phyloP scores from a whole-genome alignment of 176 grass and related monocot species.

The Alopecurus myosuroides region DNA sequence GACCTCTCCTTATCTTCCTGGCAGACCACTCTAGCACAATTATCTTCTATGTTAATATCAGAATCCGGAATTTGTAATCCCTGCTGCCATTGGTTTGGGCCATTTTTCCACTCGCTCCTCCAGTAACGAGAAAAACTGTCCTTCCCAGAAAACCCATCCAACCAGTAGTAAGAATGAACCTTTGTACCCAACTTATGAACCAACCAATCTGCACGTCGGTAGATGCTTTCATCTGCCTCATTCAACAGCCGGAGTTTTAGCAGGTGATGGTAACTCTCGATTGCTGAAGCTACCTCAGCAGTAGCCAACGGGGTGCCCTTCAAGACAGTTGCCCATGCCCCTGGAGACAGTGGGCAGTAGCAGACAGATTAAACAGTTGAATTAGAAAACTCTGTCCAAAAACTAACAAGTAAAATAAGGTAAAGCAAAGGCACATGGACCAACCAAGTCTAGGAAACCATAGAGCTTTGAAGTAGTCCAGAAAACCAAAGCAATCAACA shows the following conservation, averaged over 20 bases:
- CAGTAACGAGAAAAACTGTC: conserved; percentile 79
- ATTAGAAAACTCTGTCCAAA: background rate
- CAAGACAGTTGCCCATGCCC: conserved; percentile 59
- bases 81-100: conserved; percentile 19
- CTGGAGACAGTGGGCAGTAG: conserved; percentile 30
- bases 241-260: conserved; percentile 76
- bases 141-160: conserved; percentile 80
- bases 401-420: conserved; percentile 12
- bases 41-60: conserved; percentile 22
- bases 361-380: background rate
- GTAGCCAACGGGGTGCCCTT: conserved; percentile 64
- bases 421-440: conserved; percentile 28
- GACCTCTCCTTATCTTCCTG: conserved; percentile 45
- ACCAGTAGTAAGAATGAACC: conserved; percentile 95
- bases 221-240: conserved; percentile 51
- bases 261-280: conserved; percentile 83
- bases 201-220: conserved; percentile 78
- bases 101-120: conserved; percentile 75
- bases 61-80: conserved; percentile 62
- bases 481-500: conserved; percentile 63
- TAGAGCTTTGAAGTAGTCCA: conserved; percentile 83
- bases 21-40: background rate
- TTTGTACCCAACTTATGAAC: conserved; percentile 56
- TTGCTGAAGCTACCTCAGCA: conserved; percentile 66
- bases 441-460: conserved; percentile 88